A percentile compares a stretch with the other conserved stretches of the same genome.
Conservation (phyloP, 1,284 basidiomycete genomes). For the Fistulinella staudtii region DNA sequence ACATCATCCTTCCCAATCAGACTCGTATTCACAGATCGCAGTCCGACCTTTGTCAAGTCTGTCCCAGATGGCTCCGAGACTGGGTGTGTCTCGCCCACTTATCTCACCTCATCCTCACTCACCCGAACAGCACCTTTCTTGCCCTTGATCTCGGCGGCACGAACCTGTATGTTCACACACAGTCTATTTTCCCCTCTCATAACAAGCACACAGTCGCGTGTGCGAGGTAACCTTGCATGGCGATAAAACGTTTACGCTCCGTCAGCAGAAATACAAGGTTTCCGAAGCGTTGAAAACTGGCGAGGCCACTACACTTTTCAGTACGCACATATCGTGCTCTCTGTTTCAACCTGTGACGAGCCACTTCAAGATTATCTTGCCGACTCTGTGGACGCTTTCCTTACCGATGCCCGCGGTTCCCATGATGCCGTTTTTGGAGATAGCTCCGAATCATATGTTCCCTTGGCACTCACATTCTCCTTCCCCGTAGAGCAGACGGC, state of each 20-base stretch:
- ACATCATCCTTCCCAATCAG: conserved; percentile 3
- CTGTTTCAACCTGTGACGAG: conserved; percentile 5
- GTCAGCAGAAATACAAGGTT: conserved; percentile 93
- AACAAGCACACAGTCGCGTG: conserved; percentile 63
- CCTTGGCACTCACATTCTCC: conserved; percentile 91
- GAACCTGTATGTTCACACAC: conserved; percentile 66
- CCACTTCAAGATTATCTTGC: conserved; percentile 82
- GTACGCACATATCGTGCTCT: conserved; percentile 42
- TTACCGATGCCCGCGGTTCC: conserved; percentile 53
- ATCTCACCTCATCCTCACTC: conserved; percentile 1
- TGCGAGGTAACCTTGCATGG: conserved; percentile 92
- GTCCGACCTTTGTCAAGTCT: conserved; percentile 86
- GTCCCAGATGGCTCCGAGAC: conserved; percentile 89
- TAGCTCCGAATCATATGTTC: conserved; percentile 49
- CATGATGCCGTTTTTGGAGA: conserved; percentile 23
- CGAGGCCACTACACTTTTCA: conserved; percentile 78
- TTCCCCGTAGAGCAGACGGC: conserved; percentile 98
- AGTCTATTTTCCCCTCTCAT: neutral
- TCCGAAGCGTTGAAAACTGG: conserved; percentile 88
- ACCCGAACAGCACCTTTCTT: conserved; percentile 66
- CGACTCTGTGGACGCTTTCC: conserved; percentile 90
- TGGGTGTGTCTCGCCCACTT: conserved; percentile 56
- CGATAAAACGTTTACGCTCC: conserved; percentile 81
- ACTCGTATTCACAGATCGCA: conserved; percentile 29
- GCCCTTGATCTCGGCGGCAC: conserved; percentile 95